Evolutionary conservation across 2,329 filamentous ascomycete genomes (phyloP).

Genomic region (Pyrenochaeta sp.): DNA sequence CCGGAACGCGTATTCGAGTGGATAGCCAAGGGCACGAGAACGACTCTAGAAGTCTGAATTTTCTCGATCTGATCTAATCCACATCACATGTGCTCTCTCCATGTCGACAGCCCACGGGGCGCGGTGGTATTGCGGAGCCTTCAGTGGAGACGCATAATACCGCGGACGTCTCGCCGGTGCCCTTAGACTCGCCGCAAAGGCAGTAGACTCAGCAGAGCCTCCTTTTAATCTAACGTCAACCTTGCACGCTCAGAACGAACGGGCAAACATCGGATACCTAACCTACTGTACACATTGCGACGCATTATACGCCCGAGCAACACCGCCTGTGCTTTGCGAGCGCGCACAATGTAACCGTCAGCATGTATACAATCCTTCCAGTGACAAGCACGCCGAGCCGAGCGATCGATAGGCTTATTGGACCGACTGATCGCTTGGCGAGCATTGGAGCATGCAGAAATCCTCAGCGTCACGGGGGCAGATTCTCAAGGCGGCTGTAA

Average conservation of each 20-base stretch:
- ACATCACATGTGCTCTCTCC: not conserved
- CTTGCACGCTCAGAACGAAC: not conserved
- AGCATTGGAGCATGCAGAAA: not conserved
- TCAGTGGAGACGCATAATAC: not conserved
- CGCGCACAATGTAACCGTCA: not conserved
- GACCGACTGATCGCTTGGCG: not conserved
- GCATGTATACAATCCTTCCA: not conserved
- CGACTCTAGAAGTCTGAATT: not conserved
- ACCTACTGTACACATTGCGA: not conserved
- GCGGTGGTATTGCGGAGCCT: not conserved
- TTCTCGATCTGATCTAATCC: not conserved
- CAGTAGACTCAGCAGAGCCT: not conserved
- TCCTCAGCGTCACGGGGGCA: constrained; percentile 10
- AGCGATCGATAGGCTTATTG: constrained; percentile 12
- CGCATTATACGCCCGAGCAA: not conserved
- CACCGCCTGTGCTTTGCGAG: not conserved
- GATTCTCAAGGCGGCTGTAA: not conserved
- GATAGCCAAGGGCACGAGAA: not conserved
- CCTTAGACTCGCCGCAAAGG: not conserved
- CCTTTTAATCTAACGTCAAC: not conserved
- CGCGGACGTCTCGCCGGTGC: not conserved
- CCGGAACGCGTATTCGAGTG: not conserved
- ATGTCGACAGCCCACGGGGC: not conserved
- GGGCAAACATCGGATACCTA: not conserved
- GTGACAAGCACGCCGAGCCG: constrained; percentile 6